phyloP scores from a whole-genome alignment of 73 alveolate species.

The Paramecium caudatum region DNA sequence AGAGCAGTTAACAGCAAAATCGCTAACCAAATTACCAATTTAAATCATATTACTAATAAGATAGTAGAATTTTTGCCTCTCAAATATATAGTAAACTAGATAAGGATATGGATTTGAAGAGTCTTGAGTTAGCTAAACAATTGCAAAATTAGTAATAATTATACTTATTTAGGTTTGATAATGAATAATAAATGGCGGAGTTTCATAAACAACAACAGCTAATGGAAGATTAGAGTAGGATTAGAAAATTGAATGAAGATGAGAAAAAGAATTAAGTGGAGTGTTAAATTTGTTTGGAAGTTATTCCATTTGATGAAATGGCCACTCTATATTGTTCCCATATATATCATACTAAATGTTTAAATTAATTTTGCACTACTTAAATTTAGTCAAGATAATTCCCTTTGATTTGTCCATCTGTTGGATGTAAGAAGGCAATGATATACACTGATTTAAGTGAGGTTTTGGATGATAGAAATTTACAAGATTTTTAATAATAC shows the following conservation, averaged over 20 bases:
- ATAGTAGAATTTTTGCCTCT: too few relatives aligned
- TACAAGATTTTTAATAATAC: slow-evolving; percentile 53
- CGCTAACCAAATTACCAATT: too few relatives aligned
- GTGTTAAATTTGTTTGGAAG: slow-evolving; percentile 42
- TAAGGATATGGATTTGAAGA: not conserved
- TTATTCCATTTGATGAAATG: not conserved
- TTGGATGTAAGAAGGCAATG: slow-evolving; percentile 75
- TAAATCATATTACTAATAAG: too few relatives aligned
- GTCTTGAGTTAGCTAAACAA: not conserved
- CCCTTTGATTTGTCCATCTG: slow-evolving; percentile 80
- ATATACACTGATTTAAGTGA: slow-evolving; percentile 65
- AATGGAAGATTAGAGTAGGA: not conserved
- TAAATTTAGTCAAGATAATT: not conserved
- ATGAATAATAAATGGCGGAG: not conserved
- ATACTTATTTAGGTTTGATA: not conserved
- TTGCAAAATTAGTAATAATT: slow-evolving; percentile 3
- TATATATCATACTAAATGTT: slow-evolving; percentile 79
- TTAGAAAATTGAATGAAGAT: not conserved
- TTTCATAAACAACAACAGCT: not conserved
- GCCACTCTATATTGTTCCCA: slow-evolving; percentile 73
- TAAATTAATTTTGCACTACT: slow-evolving; percentile 64
- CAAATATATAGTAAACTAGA: too few relatives aligned
- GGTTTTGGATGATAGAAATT: slow-evolving; percentile 67
- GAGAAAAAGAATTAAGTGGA: not conserved
- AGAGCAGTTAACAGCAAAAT: too few relatives aligned